These are phyloP conservation scores for Exophiala alcalophila DNA, from an alignment of 2,329 filamentous ascomycete species.

Conservation along the genomic window DNA sequence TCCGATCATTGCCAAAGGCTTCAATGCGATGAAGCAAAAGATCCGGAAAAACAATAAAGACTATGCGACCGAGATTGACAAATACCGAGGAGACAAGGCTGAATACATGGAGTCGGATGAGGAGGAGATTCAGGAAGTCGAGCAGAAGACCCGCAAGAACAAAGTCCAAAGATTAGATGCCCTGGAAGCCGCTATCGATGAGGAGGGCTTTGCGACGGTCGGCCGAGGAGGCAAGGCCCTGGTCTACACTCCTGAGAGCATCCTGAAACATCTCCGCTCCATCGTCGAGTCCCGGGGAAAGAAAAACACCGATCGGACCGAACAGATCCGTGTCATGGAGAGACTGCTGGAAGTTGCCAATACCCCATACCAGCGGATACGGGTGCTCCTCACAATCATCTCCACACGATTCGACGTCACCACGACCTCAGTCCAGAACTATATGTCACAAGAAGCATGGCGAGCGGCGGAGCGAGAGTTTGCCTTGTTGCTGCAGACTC, in stretches of 20 bases:
- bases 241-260: slow-evolving; percentile 93
- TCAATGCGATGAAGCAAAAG: slow-evolving; percentile 96
- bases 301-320: slow-evolving; percentile 93
- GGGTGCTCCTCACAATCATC: slow-evolving; percentile 85
- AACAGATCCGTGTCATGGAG: slow-evolving; percentile 98
- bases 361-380: slow-evolving; percentile 90
- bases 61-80: slow-evolving; percentile 80
- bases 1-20: slow-evolving; percentile 84
- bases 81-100: slow-evolving; percentile 81
- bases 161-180: slow-evolving; percentile 49
- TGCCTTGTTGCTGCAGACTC: slow-evolving; percentile 68
- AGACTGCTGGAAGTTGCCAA: slow-evolving; percentile 84
- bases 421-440: slow-evolving; percentile 65
- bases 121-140: slow-evolving; percentile 57
- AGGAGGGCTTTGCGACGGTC: slow-evolving; percentile 85
- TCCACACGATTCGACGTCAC: slow-evolving; percentile 93
- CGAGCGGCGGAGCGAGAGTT: slow-evolving; percentile 90
- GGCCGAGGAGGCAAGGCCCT: slow-evolving; percentile 85
- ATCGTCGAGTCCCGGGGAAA: slow-evolving; percentile 96
- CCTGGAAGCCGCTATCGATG: slow-evolving; percentile 59
- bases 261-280: slow-evolving; percentile 89
- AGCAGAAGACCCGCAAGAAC: slow-evolving; percentile 43
- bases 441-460: slow-evolving; percentile 97
- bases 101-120: slow-evolving; percentile 82
- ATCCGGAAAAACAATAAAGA: slow-evolving; percentile 99